These are phyloP conservation scores for Hypoxylon cercidicola DNA, from an alignment of 495 filamentous ascomycete genomes.

Conservation along the genomic window DNA sequence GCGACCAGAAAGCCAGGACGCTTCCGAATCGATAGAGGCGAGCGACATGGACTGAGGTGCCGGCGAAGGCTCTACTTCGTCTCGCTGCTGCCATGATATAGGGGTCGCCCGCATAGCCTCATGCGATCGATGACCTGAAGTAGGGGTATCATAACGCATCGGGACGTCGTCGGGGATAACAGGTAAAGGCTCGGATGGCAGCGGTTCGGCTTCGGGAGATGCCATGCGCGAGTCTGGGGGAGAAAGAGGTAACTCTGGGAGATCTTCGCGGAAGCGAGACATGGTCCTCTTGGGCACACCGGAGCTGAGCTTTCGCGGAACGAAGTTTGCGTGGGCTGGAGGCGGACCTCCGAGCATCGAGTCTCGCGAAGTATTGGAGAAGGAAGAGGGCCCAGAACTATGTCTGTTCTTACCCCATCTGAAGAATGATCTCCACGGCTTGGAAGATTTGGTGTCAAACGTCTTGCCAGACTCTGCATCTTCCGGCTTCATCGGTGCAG, in stretches of 20 bases:
- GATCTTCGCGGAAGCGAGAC: slow-evolving; percentile 93
- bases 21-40: slow-evolving; percentile 90
- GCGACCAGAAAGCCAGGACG: slow-evolving; percentile 86
- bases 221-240: slow-evolving; percentile 83
- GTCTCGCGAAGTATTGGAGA: slow-evolving; percentile 88
- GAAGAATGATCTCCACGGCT: slow-evolving; percentile 78
- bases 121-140: slow-evolving; percentile 54
- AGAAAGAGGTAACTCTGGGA: slow-evolving; percentile 84
- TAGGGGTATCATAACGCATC: slow-evolving; percentile 59
- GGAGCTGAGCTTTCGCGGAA: slow-evolving; percentile 52
- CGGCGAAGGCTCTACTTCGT: slow-evolving; percentile 56
- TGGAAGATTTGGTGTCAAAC: slow-evolving; percentile 57
- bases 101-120: slow-evolving; percentile 54
- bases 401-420: slow-evolving; percentile 70
- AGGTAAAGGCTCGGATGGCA: slow-evolving; percentile 47
- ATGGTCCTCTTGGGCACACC: slow-evolving; percentile 75
- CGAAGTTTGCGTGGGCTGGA: slow-evolving; percentile 45
- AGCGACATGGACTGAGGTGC: slow-evolving; percentile 69
- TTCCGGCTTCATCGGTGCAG: slow-evolving; percentile 48
- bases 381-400: slow-evolving; percentile 68
- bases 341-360: slow-evolving; percentile 62
- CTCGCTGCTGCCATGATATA: slow-evolving; percentile 53
- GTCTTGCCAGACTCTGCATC: slow-evolving; percentile 48
- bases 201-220: slow-evolving; percentile 69
- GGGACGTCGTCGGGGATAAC: slow-evolving; percentile 42